Evolutionary conservation across 31 red algal species (phyloP).

Genomic region (Endocladia muricata): DNA sequence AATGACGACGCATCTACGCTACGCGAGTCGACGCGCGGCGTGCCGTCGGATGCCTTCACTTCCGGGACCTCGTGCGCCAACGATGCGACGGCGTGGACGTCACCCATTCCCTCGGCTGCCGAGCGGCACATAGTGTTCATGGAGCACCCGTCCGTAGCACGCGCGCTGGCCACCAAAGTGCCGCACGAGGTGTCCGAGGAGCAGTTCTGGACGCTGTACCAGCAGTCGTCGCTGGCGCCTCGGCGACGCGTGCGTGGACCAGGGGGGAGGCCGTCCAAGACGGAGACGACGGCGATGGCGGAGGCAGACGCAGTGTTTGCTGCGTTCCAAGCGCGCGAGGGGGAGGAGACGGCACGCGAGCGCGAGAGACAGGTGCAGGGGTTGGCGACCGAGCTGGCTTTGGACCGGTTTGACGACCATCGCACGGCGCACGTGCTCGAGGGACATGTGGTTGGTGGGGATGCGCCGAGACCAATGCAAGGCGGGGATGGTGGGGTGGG

Average conservation of each 20-base stretch:
- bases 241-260: too few species aligned
- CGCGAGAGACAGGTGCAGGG: constrained; percentile 4
- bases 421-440: constrained; percentile 42
- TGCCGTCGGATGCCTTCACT: neutral
- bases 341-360: neutral
- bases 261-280: constrained; percentile 13
- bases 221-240: constrained; percentile 7
- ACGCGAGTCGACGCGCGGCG: neutral
- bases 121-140: constrained; percentile 49
- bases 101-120: neutral
- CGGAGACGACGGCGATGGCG: constrained; percentile 18
- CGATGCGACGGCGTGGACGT: neutral
- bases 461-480: too few species aligned
- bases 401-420: constrained; percentile 57
- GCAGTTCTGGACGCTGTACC: constrained; percentile 37
- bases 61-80: neutral
- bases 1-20: constrained; percentile 1
- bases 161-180: constrained; percentile 20
- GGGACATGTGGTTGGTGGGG: constrained; percentile 2
- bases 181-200: constrained; percentile 19
- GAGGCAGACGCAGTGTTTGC: constrained; percentile 64
- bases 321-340: constrained; percentile 34
- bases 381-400: constrained; percentile 8
- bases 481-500: neutral
- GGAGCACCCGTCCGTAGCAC: constrained; percentile 31